phyloP scores from a whole-genome alignment of 129 eudicot genomes.

The Tanacetum coccineum region DNA sequence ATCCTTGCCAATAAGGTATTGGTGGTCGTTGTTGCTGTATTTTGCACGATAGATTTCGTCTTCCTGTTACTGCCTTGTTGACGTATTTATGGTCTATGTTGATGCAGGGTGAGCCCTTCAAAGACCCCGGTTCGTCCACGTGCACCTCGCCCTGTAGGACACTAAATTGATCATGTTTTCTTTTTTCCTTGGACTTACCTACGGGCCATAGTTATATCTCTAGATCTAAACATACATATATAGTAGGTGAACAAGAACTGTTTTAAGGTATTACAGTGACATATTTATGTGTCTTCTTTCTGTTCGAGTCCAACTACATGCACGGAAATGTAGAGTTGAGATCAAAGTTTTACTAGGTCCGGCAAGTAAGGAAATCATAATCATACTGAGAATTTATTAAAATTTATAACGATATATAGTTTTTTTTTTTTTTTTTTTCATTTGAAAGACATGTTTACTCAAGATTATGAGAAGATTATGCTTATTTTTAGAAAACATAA shows the following conservation, averaged over 20 bases:
- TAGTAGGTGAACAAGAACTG: constrained; percentile 27
- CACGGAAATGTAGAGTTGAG: constrained; percentile 27
- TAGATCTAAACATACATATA: constrained; percentile 16
- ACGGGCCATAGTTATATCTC: constrained; percentile 12
- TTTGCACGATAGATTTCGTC: background rate
- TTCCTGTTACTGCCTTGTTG: background rate
- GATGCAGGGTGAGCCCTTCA: constrained; percentile 86
- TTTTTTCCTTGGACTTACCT: constrained; percentile 12
- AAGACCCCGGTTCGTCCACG: constrained; percentile 90
- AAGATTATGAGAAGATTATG: no score
- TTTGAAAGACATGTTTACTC: no score
- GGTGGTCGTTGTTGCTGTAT: background rate
- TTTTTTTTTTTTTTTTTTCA: no score
- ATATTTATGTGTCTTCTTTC: constrained; percentile 23
- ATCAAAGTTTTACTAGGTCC: background rate
- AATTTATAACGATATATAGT: no score
- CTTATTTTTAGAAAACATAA: no score
- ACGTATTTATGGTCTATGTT: constrained; percentile 9
- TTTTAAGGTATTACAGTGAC: constrained; percentile 17
- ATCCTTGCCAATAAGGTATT: constrained; percentile 61
- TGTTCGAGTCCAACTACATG: constrained; percentile 10
- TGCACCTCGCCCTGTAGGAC: constrained; percentile 57
- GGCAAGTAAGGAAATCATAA: no score
- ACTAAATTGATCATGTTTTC: constrained; percentile 26
- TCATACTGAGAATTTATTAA: no score